Conservation (phyloP, 2,329 filamentous ascomycete genomes). For the Plenodomus biglobosus region DNA sequence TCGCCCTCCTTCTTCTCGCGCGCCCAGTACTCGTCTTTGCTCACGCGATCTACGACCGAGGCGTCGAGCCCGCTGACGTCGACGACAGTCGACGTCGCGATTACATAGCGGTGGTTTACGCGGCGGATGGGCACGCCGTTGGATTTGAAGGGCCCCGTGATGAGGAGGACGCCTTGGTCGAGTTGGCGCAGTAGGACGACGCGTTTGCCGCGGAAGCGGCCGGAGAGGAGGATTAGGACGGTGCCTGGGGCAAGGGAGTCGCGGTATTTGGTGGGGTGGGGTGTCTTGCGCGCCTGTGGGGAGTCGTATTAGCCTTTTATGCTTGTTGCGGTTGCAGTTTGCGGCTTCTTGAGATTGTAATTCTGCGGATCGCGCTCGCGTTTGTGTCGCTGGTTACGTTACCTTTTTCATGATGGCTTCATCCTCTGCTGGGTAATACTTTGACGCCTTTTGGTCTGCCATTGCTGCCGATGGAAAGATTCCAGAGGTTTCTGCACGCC, state of each 20-base stretch:
- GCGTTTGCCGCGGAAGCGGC: slow-evolving; percentile 99
- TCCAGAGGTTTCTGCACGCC: background rate
- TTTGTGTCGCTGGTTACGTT: too few relatives aligned
- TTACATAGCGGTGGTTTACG: slow-evolving; percentile 91
- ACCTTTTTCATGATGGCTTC: slow-evolving; percentile 90
- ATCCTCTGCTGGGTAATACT: slow-evolving; percentile 98
- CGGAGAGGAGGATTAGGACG: slow-evolving; percentile 97
- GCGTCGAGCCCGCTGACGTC: slow-evolving; percentile 79
- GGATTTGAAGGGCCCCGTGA: slow-evolving; percentile 99
- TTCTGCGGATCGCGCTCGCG: too few relatives aligned
- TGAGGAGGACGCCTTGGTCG: slow-evolving; percentile 92
- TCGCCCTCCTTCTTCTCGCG: slow-evolving; percentile 89
- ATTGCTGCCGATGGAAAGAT: slow-evolving; percentile 15
- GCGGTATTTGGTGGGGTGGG: slow-evolving; percentile 85
- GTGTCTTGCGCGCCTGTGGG: slow-evolving; percentile 83
- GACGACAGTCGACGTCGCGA: slow-evolving; percentile 82
- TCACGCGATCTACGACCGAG: slow-evolving; percentile 72
- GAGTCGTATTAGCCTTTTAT: background rate
- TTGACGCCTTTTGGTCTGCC: slow-evolving; percentile 76
- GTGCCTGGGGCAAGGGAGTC: slow-evolving; percentile 88
- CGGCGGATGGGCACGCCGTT: slow-evolving; percentile 96
- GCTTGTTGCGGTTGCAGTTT: too few relatives aligned
- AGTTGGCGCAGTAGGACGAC: slow-evolving; percentile 97
- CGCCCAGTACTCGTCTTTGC: slow-evolving; percentile 85
- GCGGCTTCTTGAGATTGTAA: too few relatives aligned